Conservation (phyloP, 2,329 filamentous ascomycete genomes). For the Myriangium duriaei region DNA sequence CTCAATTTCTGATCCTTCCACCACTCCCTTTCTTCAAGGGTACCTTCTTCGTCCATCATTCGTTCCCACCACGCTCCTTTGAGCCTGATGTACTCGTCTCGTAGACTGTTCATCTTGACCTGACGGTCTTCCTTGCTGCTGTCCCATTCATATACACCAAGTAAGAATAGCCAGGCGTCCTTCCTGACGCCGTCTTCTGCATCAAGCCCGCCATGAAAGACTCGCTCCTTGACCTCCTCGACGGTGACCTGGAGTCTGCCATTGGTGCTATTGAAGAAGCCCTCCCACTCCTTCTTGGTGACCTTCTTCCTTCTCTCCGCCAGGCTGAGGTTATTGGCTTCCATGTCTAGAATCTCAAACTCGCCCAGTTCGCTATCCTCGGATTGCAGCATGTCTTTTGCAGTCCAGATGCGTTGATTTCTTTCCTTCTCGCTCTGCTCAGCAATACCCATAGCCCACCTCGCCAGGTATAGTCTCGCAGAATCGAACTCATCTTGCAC, state of each 20-base stretch:
- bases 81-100: slow-evolving; percentile 86
- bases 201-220: slow-evolving; percentile 89
- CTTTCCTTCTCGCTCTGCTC: slow-evolving; percentile 88
- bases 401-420: slow-evolving; percentile 82
- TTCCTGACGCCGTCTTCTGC: slow-evolving; percentile 84
- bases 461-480: slow-evolving; percentile 80
- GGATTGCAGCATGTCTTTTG: slow-evolving; percentile 79
- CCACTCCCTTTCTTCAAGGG: slow-evolving; percentile 77
- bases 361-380: slow-evolving; percentile 92
- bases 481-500: slow-evolving; percentile 96
- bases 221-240: slow-evolving; percentile 91
- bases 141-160: slow-evolving; percentile 89
- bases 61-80: slow-evolving; percentile 96
- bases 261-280: slow-evolving; percentile 65
- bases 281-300: slow-evolving; percentile 76
- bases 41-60: slow-evolving; percentile 68
- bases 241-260: slow-evolving; percentile 67
- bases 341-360: slow-evolving; percentile 81
- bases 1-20: slow-evolving; percentile 89
- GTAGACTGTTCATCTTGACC: slow-evolving; percentile 67
- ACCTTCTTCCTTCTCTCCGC: slow-evolving; percentile 67
- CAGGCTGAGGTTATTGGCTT: slow-evolving; percentile 58
- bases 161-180: slow-evolving; percentile 88
- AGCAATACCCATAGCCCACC: slow-evolving; percentile 98
- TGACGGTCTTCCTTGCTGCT: slow-evolving; percentile 76